Evolutionary conservation across 108 stramenopile species (phyloP), one percentile per base, ranked within the genome.

Genomic region (Nitzschia putrida): DNA sequence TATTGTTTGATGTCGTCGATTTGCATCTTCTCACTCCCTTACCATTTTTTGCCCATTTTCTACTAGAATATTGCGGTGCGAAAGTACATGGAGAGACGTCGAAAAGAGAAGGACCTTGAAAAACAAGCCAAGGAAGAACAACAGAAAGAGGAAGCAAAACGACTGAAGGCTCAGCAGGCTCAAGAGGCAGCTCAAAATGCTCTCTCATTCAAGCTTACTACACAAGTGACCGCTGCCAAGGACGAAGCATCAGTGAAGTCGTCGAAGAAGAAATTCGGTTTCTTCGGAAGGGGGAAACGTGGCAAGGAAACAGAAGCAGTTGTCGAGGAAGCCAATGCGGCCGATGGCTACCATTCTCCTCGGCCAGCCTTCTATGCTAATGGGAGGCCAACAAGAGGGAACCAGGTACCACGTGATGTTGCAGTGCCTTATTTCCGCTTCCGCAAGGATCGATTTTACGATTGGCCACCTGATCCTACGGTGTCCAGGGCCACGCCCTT

Each of bases 401-500:
- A 53, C 57, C 61, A 56, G 16, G 60, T 67, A 8, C 84, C 80
- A 24, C 65, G 84, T 9, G 81, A 82, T 49, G 75, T 85, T 26
- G 81, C 74, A 43, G 75, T 85, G 12, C 85, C 85, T 0, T 85
- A 85, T 43, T 79, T 66, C 42, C 69, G 79, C 24, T 73, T 82
- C 47, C 69, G 78, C 24, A 85, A 82, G 44, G 81, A 85, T 38
- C 71, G 85, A 9, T 85, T 85, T 43, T 85, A 68, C 44, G 85
- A 85, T 50, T 85, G 85, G 85, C 85, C 85, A 20, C 85, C 85
- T 23, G 85, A 85, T 58, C 85, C 81, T 7, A 80, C 85, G 0
- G 85, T 82, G 0, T 80, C 85, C 8, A 34, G 79, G 40, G 85
- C 81, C 3, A 82, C 81, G 6, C 84, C 84, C 2, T 61, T 83